Evolutionary conservation across 2,329 filamentous ascomycete species (phyloP), one percentile per base, ranked within the genome.

Genomic region (Cytospora leucostoma): DNA sequence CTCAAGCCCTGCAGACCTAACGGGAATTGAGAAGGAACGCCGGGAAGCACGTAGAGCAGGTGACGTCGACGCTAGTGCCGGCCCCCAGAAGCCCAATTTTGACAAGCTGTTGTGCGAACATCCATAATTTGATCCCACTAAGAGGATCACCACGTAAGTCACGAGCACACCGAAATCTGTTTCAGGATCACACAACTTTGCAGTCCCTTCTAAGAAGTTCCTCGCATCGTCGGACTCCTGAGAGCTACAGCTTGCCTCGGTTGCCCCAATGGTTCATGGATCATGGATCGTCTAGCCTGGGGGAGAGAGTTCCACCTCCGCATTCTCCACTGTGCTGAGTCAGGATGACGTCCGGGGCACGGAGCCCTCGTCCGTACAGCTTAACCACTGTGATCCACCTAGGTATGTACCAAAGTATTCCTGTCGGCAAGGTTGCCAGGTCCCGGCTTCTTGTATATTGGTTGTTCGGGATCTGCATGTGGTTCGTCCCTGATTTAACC

Each of bases 211-310:
- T n/a, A 2, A 47, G n/a, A 47, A 19, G n/a, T 21, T 19, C n/a
- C 11, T 47, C 44, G 44, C 17, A 19, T 47, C 7, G 44, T 47
- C 44, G 44, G n/a, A 47, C 44, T 44, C 40, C 8, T n/a, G 17
- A 3, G 13, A 13, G 12, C 27, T 53, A 7, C 21, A 53, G 40
- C n/a, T 40, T 50, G 34, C 35, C 37, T 56, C 34, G 37, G 35
- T 44, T 40, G 33, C 11, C 7, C 13, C 35, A 53, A 5, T 17
- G 4, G 44, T 7, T 21, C 44, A 47, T 47, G 44, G 44, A 19
- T 32, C 60, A 62, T 62, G 61, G 61, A 47, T 62, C 32, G 7
- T 47, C 3, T 19, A 47, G 61, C 54, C 61, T 58, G 61, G 61
- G 61, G 61, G 19, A 21, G 21, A 32, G 50, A 52, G 54, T 37